Evolutionary conservation across 1,284 basidiomycete genomes (phyloP), one percentile per base, ranked within the genome.

Genomic region (Naganishia albida): DNA sequence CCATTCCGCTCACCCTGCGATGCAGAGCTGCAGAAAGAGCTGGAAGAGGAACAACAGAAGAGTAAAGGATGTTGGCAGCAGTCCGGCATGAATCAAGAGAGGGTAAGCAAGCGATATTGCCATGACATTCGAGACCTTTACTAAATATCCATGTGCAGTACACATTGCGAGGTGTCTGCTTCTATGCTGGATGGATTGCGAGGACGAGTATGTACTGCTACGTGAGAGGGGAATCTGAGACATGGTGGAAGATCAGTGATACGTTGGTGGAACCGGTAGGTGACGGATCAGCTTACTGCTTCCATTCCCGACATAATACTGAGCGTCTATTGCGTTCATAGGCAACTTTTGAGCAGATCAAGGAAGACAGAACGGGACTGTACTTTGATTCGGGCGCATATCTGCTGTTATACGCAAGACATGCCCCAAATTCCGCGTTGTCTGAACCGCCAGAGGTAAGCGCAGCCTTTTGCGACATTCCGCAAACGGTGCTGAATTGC

Each of bases 191-290:
- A 7, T 60, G 57, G 57, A 60, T 60, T 20, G 57, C 57, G 4
- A 60, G 57, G 46, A 60, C 57, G 23, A 60, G 57, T 25, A 60
- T 60, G 57, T 60, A 50, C 20, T 60, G 57, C 43, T 60, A 60
- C n/a, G 46, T 60, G n/a, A 49, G 38, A 50, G 28, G 46, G 13
- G n/a, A 38, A 26, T 34, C 25, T 1, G 57, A 18, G 8, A 34
- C 34, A 12, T 60, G 57, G 57, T 60, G 57, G 57, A 60, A 60
- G 23, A 60, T 60, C 34, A 60, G 46, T 34, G 57, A 60, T 18
- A 60, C 43, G 8, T 39, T 34, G 16, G 57, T 50, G 15, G 57
- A 60, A 49, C n/a, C 57, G n/a, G 57, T 60, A 28, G 50, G 57
- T 51, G 16, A 28, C 28, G 2, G 10, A 34, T 34, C n/a, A n/a